These are phyloP conservation scores for Citeromyces siamensis DNA, from an alignment of 1,139 yeast genomes.

Conservation along the genomic window DNA sequence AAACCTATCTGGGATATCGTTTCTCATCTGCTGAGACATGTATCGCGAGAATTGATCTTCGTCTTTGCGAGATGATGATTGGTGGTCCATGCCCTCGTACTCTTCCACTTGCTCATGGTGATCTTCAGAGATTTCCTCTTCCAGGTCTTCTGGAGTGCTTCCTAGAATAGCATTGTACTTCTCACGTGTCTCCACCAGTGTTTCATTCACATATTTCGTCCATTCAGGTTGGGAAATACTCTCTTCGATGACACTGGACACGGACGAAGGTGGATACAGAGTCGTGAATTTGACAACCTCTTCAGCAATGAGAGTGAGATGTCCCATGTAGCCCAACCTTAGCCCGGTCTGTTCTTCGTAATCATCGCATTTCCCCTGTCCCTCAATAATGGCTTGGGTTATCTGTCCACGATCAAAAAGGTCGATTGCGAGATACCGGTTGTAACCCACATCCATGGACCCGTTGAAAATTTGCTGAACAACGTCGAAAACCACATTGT, in stretches of 20 bases:
- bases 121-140: slow-evolving; percentile 17
- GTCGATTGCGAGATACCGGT: slow-evolving; percentile 79
- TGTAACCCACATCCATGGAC: slow-evolving; percentile 86
- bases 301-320: slow-evolving; percentile 87
- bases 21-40: slow-evolving; percentile 71
- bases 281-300: slow-evolving; percentile 93
- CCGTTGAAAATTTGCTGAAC: slow-evolving; percentile 95
- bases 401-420: slow-evolving; percentile 71
- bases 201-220: slow-evolving; percentile 77
- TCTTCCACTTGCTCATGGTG: slow-evolving; percentile 23
- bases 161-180: slow-evolving; percentile 95
- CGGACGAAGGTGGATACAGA: slow-evolving; percentile 39
- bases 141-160: slow-evolving; percentile 48
- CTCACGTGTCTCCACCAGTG: slow-evolving; percentile 79
- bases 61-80: no score
- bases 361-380: slow-evolving; percentile 65
- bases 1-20: slow-evolving; percentile 44
- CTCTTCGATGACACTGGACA: slow-evolving; percentile 47
- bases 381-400: slow-evolving; percentile 68
- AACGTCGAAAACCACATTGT: slow-evolving; percentile 93
- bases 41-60: slow-evolving; percentile 58
- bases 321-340: slow-evolving; percentile 95
- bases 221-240: slow-evolving; percentile 52
- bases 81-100: slow-evolving; percentile 19
- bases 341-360: slow-evolving; percentile 49